Evolutionary conservation across 768 basidiomycete species (phyloP).

Genomic region (Psilocybe sp.): DNA sequence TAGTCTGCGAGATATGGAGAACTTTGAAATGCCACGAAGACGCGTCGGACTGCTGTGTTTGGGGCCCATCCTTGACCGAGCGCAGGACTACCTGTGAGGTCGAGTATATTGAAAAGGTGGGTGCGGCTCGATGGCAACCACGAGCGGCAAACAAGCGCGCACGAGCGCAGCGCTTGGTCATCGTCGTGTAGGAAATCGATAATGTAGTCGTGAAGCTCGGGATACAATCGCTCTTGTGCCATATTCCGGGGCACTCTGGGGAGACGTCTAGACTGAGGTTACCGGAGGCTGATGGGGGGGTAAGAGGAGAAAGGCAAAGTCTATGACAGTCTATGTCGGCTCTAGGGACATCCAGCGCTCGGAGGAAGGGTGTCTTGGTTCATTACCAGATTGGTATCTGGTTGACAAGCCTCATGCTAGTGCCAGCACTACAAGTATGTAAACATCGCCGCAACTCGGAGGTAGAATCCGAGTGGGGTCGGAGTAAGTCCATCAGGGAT

Average conservation of each 20-base stretch:
- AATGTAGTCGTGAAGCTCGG: conserved; percentile 24
- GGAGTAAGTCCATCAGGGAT: not conserved
- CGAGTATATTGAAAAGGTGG: conserved; percentile 21
- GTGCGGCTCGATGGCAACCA: conserved; percentile 23
- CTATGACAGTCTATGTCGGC: too few relatives aligned
- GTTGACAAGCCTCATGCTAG: conserved; percentile 1
- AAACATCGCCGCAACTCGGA: conserved; percentile 3
- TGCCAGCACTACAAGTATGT: not conserved
- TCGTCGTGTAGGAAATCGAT: conserved; percentile 27
- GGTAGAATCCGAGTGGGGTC: not conserved
- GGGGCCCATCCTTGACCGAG: conserved; percentile 10
- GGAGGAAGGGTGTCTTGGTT: not conserved
- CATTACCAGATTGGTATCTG: not conserved
- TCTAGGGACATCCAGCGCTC: too few relatives aligned
- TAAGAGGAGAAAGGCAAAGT: too few relatives aligned
- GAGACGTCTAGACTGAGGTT: not conserved
- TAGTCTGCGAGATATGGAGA: conserved; percentile 21
- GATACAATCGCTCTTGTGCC: conserved; percentile 12
- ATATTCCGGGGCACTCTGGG: not conserved
- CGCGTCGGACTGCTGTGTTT: conserved; percentile 18
- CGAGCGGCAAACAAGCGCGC: conserved; percentile 21
- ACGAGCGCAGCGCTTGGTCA: conserved; percentile 17
- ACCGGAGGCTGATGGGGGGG: not conserved
- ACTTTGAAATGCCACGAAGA: conserved; percentile 12
- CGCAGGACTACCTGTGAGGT: conserved; percentile 14